Conservation (phyloP, 257 asterid species). For the Echites panduratus region DNA sequence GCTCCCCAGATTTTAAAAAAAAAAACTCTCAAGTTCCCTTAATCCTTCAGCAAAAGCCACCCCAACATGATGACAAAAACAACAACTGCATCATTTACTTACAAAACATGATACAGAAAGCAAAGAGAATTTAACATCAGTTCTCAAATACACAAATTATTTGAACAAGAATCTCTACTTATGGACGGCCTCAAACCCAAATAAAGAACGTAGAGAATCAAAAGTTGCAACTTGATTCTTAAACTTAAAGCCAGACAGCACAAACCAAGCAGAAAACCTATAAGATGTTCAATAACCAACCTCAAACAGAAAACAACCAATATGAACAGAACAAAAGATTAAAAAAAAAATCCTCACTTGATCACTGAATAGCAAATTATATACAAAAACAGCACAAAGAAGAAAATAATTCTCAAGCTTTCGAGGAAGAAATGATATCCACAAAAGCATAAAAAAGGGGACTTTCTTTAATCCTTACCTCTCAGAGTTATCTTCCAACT, state of each 20-base stretch:
- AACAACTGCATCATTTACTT: too few relatives aligned
- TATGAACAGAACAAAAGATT: conserved; percentile 9
- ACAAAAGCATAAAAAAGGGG: background rate
- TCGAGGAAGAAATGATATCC: conserved; percentile 6
- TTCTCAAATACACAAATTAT: background rate
- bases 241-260: background rate
- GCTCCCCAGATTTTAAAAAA: conserved; percentile 25
- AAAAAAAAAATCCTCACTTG: conserved; percentile 21
- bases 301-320: conserved; percentile 4
- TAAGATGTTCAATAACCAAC: background rate
- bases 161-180: background rate
- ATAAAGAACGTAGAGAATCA: conserved; percentile 3
- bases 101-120: background rate
- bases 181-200: background rate
- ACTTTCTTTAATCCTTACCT: conserved; percentile 12
- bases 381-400: background rate
- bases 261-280: background rate
- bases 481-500: conserved; percentile 22
- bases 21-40: background rate
- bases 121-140: background rate
- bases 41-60: conserved; percentile 1
- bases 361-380: background rate
- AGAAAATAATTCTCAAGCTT: background rate
- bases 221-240: conserved; percentile 14
- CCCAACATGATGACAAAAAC: background rate